These are phyloP conservation scores for Acanthamoeba royreba DNA, from an alignment of 208 protist genomes.

Conservation along the genomic window DNA sequence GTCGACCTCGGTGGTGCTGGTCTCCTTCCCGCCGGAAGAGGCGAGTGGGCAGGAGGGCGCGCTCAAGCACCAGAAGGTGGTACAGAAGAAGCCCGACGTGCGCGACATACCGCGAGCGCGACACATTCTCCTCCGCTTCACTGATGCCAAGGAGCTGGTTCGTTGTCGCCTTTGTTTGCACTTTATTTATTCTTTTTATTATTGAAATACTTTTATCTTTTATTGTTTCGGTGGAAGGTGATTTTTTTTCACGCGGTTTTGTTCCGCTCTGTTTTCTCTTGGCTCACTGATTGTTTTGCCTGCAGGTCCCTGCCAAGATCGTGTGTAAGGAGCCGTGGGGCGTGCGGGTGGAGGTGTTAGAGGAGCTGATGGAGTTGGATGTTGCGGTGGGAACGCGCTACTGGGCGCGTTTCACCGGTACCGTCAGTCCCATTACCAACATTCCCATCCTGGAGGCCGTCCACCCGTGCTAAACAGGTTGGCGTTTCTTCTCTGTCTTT, in stretches of 20 bases:
- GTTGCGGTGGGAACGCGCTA: not conserved
- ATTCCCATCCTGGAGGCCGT: constrained; percentile 22
- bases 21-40: not conserved
- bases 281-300: not conserved
- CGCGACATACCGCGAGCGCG: not conserved
- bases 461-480: constrained; percentile 3
- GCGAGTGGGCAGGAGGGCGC: not conserved
- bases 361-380: not conserved
- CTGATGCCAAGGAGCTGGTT: not conserved
- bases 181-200: too few relatives aligned
- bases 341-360: not conserved
- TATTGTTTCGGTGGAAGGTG: too few relatives aligned
- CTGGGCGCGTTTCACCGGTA: constrained; percentile 4
- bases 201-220: too few relatives aligned
- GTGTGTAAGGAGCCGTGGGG: constrained; percentile 22
- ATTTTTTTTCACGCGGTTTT: not conserved
- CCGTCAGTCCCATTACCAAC: not conserved
- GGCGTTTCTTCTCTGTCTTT: too few relatives aligned
- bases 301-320: too few relatives aligned
- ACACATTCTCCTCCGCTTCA: not conserved
- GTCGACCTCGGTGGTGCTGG: too few relatives aligned
- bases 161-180: not conserved
- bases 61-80: not conserved
- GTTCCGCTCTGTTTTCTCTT: not conserved
- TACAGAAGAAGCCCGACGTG: not conserved